phyloP scores from a whole-genome alignment of 2,329 filamentous ascomycete genomes.

The Neonectria sp. region DNA sequence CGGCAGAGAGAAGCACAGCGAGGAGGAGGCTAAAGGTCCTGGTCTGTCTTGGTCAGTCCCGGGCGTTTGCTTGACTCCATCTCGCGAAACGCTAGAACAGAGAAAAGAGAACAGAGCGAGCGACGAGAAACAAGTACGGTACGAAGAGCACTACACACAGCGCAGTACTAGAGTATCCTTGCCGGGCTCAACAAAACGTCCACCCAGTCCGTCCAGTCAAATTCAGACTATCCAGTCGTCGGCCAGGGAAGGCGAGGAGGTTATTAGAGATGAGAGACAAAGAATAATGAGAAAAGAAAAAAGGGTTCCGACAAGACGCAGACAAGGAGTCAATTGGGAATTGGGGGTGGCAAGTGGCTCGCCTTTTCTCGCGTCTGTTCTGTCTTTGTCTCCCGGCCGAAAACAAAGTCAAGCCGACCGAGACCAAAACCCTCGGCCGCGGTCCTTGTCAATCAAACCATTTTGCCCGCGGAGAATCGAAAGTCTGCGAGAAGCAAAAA shows the following conservation, averaged over 20 bases:
- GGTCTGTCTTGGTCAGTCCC: conserved; percentile 20
- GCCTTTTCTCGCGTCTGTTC: conserved; percentile 16
- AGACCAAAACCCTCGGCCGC: conserved; percentile 23
- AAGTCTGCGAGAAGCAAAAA: conserved; percentile 6
- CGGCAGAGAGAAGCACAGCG: conserved; percentile 35
- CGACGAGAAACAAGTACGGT: conserved; percentile 6
- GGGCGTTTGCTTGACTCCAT: conserved; percentile 22
- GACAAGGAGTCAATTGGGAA: conserved; percentile 9
- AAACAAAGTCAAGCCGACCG: conserved; percentile 19
- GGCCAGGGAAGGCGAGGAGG: neutral
- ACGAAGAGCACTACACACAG: neutral
- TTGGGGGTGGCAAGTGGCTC: conserved; percentile 11
- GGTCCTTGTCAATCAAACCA: conserved; percentile 14
- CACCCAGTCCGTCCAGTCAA: neutral
- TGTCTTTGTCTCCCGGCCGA: conserved; percentile 20
- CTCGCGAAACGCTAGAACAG: conserved; percentile 27
- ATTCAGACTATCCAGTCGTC: neutral
- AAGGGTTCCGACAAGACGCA: conserved; percentile 3
- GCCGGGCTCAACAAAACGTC: conserved; percentile 11
- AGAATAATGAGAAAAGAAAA: neutral
- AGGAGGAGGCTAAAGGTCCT: conserved; percentile 17
- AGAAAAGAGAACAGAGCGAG: conserved; percentile 18
- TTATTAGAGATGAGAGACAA: neutral
- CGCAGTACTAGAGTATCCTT: conserved; percentile 2
- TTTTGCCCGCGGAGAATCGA: conserved; percentile 8